These are phyloP conservation scores for Beauveria sp. DNA, from an alignment of 2,329 filamentous ascomycete species.

Conservation along the genomic window DNA sequence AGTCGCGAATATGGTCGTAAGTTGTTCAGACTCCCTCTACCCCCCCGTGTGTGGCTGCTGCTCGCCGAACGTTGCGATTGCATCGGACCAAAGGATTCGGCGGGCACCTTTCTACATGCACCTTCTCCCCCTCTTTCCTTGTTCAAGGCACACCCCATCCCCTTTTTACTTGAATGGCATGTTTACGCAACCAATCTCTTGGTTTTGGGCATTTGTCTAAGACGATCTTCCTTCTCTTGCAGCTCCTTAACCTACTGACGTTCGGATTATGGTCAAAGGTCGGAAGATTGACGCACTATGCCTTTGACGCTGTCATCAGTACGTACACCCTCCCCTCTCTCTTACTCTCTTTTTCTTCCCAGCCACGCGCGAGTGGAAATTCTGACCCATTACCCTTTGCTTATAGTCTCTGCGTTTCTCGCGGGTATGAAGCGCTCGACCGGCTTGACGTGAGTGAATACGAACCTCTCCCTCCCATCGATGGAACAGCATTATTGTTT, in stretches of 20 bases:
- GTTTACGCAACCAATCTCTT: background rate
- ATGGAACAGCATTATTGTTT: no score
- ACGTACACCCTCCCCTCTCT: conserved; percentile 30
- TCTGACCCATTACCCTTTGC: conserved; percentile 2
- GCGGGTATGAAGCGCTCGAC: conserved; percentile 97
- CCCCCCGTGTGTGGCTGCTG: background rate
- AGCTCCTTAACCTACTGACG: conserved; percentile 61
- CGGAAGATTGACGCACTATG: conserved; percentile 87
- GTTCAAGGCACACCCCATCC: background rate
- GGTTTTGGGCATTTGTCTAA: conserved; percentile 22
- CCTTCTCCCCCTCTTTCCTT: no score
- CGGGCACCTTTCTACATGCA: background rate
- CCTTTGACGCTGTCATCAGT: conserved; percentile 91
- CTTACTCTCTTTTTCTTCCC: background rate
- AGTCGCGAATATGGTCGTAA: conserved; percentile 6
- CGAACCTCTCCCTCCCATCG: background rate
- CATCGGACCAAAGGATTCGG: background rate
- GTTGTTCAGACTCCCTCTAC: background rate
- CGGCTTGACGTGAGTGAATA: conserved; percentile 79
- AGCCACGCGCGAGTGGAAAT: background rate
- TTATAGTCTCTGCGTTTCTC: conserved; percentile 82
- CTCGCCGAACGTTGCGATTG: background rate
- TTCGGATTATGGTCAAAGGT: conserved; percentile 70
- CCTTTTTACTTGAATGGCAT: background rate
- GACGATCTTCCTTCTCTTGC: conserved; percentile 21